These are phyloP conservation scores for Hypoxylon sp. DNA, from an alignment of 2,329 filamentous ascomycete genomes.

Conservation along the genomic window DNA sequence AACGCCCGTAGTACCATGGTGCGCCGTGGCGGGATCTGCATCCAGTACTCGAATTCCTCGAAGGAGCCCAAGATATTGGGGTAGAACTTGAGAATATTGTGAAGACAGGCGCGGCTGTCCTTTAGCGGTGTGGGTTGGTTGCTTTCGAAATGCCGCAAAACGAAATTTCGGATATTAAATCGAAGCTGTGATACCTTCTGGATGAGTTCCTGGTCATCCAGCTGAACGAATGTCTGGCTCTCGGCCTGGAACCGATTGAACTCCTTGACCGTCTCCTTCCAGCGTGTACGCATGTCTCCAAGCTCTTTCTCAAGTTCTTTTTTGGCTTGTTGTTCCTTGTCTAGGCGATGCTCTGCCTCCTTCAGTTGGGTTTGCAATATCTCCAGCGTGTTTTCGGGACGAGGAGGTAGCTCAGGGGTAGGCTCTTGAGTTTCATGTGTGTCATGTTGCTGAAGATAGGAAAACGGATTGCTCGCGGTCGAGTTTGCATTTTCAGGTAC, in stretches of 20 bases:
- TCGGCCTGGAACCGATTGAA: constrained; percentile 7
- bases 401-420: neutral
- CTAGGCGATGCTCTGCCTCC: neutral
- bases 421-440: neutral
- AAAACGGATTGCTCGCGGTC: neutral
- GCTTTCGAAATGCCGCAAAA: neutral
- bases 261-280: constrained; percentile 7
- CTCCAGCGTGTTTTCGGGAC: neutral
- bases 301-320: neutral
- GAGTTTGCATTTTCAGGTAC: neutral
- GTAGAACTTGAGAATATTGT: neutral
- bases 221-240: constrained; percentile 2
- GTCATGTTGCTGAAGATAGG: neutral
- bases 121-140: neutral
- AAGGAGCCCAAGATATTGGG: neutral
- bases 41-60: constrained; percentile 2
- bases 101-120: neutral
- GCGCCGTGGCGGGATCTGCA: neutral
- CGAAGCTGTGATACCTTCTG: neutral
- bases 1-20: neutral
- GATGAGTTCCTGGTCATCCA: neutral
- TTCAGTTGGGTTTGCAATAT: neutral
- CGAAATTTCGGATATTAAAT: constrained; percentile 1
- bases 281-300: neutral
- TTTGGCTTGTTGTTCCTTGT: neutral